Evolutionary conservation across 192 early-diverging fungal genomes (phyloP).

Genomic region (Backusella tarrabulga): DNA sequence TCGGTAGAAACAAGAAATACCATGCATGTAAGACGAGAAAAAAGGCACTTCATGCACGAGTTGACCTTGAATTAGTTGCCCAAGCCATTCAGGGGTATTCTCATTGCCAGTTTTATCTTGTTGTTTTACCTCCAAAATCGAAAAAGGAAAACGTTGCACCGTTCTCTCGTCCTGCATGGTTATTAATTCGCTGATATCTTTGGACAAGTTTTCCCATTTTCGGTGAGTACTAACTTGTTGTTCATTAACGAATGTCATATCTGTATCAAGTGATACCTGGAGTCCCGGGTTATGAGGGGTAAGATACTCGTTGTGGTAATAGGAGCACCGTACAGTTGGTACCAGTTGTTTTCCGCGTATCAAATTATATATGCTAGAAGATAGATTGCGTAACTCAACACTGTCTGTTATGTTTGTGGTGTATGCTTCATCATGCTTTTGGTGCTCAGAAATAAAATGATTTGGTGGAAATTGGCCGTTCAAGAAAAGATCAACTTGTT

Average conservation of each 20-base stretch:
- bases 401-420: neutral
- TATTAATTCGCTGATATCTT: neutral
- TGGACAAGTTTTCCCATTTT: neutral
- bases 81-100: neutral
- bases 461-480: neutral
- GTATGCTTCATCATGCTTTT: neutral
- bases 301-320: neutral
- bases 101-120: neutral
- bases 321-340: neutral
- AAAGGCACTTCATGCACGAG: constrained; percentile 10
- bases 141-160: neutral
- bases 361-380: neutral
- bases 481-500: neutral
- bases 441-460: neutral
- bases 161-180: neutral
- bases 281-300: neutral
- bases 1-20: neutral
- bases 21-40: constrained; percentile 8
- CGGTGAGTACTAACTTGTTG: neutral
- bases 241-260: constrained; percentile 5
- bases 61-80: neutral
- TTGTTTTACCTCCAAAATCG: neutral
- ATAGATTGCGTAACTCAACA: neutral
- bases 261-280: neutral
- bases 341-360: neutral